Evolutionary conservation across 1,139 yeast species (phyloP), one percentile per base, ranked within the genome.

Genomic region (Yamadazyma friedrichii): DNA sequence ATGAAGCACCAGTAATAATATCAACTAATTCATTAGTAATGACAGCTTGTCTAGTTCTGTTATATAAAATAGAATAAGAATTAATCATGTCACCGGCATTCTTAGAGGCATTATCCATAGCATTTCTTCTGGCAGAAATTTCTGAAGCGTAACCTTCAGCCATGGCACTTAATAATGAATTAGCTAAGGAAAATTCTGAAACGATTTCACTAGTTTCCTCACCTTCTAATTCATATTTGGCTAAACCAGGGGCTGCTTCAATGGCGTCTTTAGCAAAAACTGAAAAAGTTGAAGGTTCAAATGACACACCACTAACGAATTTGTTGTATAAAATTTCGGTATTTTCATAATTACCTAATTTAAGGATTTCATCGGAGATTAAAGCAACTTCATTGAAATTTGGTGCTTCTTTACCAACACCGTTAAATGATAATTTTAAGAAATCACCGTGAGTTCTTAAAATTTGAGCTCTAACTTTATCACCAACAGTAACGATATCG

Each of bases 41-140:
- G 67, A 91, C 98, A 60, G 98, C 98, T 81, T 93, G 98, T 85
- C 98, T 91, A 67, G 98, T 88, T 83, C 98, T 91, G 91, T 93
- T 93, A 77, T 93, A 93, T 71, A 91, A 82, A 70, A 93, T 93
- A 55, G 98, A 84, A 85, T 88, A 91, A 65, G 80, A 84, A 76
- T 80, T 84, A 65, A 93, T 93, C 98, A 93, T 93, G 60, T 93
- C 98, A 74, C 96, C 96, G 52, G 98, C 98, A 67, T 91, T 93
- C 95, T 93, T 93, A 58, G 98, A 89, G 52, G 98, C 98, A 65
- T 91, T 93, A 74, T 93, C 98, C 98, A 93, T 93, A 59, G 98
- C 98, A 68, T 89, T 91, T 84, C 98, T 91, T 83, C 98, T 89
- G 49, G 98, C 97, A 54, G 95, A 86, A 58, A 91, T 79, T 78